Evolutionary conservation across 192 early-diverging fungal species (phyloP).

Genomic region (Backusella australiensis): DNA sequence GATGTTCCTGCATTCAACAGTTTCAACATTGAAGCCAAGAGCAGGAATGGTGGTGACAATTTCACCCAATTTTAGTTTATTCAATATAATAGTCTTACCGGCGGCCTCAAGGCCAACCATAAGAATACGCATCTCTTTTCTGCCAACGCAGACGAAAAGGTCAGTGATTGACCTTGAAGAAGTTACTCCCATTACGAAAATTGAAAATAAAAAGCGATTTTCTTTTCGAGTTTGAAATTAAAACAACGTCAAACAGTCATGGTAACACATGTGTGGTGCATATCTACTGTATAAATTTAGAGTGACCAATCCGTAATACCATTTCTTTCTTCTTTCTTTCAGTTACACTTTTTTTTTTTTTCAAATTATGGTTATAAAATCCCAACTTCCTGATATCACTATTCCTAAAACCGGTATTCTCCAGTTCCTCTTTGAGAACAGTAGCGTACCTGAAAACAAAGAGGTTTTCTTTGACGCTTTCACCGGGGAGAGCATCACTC

Average conservation of each 20-base stretch:
- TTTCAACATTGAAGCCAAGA: too few species aligned
- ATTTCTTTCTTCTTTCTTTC: neutral
- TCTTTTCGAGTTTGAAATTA: neutral
- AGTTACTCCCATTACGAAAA: too few species aligned
- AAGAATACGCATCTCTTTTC: too few species aligned
- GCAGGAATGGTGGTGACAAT: too few species aligned
- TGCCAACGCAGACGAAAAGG: too few species aligned
- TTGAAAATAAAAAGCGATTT: too few species aligned
- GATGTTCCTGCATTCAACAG: too few species aligned
- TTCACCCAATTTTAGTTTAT: too few species aligned
- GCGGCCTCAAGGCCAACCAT: too few species aligned
- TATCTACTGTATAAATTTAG: neutral
- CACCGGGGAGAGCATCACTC: constrained; percentile 45
- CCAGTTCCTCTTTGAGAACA: neutral
- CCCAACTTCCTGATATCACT: neutral
- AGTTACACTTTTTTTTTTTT: neutral
- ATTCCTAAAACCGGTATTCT: constrained; percentile 1
- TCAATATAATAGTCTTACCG: too few species aligned
- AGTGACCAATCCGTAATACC: neutral
- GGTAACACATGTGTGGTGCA: neutral
- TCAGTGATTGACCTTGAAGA: too few species aligned
- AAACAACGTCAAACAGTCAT: neutral
- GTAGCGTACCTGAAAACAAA: constrained; percentile 16
- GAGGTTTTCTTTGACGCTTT: constrained; percentile 49
- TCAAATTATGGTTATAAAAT: neutral